These are phyloP conservation scores for Mycena filopes DNA, from an alignment of 768 basidiomycete genomes.

Conservation along the genomic window DNA sequence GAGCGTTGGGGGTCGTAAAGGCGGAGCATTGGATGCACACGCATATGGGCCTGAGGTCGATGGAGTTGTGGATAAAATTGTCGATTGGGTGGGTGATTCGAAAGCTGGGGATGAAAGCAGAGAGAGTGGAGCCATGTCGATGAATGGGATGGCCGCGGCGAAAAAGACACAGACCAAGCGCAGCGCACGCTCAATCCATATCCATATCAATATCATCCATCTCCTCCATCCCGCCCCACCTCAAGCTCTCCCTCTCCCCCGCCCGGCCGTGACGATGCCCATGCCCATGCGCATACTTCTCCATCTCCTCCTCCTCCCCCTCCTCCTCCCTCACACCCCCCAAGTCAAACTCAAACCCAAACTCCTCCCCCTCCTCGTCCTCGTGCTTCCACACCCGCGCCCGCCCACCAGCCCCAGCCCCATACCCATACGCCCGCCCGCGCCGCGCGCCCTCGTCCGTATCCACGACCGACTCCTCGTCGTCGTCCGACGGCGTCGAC, in stretches of 20 bases:
- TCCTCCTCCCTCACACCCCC: conserved; percentile 56
- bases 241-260: conserved; percentile 50
- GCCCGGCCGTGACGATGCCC: background rate
- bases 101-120: background rate
- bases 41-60: too few relatives aligned
- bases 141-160: background rate
- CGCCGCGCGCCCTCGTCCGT: conserved; percentile 40
- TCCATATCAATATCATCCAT: conserved; percentile 72
- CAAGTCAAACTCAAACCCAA: conserved; percentile 41
- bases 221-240: conserved; percentile 53
- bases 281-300: conserved; percentile 40
- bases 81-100: background rate
- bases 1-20: background rate
- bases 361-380: conserved; percentile 58
- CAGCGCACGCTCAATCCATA: conserved; percentile 58
- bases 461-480: conserved; percentile 41
- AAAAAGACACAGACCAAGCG: background rate
- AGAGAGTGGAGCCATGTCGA: background rate
- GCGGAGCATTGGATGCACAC: background rate
- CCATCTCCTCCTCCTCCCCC: conserved; percentile 35
- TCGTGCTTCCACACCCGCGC: conserved; percentile 51
- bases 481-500: conserved; percentile 41
- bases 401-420: conserved; percentile 37
- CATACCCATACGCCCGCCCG: conserved; percentile 25
- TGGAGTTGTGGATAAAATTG: background rate